Conservation (phyloP, 257 asterid species). For the Gardenia jasminoides region DNA sequence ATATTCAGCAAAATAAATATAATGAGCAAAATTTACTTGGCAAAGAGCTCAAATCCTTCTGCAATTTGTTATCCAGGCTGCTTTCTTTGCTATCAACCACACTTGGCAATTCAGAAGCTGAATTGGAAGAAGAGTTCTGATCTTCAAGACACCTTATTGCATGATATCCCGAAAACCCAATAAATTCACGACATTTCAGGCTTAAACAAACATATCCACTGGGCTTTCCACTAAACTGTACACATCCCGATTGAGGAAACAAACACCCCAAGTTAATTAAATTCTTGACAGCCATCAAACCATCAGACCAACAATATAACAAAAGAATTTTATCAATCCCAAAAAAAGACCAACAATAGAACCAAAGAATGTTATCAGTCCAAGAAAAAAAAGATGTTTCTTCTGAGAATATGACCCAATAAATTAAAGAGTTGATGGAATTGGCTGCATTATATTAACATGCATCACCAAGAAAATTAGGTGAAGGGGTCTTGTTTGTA, state of each 20-base stretch:
- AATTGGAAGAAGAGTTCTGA: slow-evolving; percentile 16
- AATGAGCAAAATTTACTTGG: slow-evolving; percentile 20
- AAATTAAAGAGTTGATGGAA: not conserved
- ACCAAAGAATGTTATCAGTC: not conserved
- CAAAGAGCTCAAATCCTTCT: slow-evolving; percentile 24
- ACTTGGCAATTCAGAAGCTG: slow-evolving; percentile 20
- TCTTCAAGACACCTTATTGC: slow-evolving; percentile 10
- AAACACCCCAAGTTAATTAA: slow-evolving; percentile 6
- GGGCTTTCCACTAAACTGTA: not conserved
- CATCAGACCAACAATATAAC: not conserved
- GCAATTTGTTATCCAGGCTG: slow-evolving; percentile 11
- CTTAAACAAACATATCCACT: not conserved
- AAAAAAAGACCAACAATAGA: not conserved
- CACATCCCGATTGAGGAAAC: slow-evolving; percentile 15
- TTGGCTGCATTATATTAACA: not conserved
- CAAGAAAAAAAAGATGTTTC: not conserved
- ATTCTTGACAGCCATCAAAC: slow-evolving; percentile 20
- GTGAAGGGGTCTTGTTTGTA: slow-evolving; percentile 1
- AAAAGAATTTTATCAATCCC: not conserved
- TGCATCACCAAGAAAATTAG: slow-evolving; percentile 9
- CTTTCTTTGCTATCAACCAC: slow-evolving; percentile 4
- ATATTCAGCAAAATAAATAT: not conserved
- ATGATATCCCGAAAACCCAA: slow-evolving; percentile 2
- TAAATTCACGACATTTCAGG: not conserved
- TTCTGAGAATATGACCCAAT: not conserved